Base-by-base conservation (phyloP, 208 protist species). In the Jaenimonas drosophilae region DNA sequence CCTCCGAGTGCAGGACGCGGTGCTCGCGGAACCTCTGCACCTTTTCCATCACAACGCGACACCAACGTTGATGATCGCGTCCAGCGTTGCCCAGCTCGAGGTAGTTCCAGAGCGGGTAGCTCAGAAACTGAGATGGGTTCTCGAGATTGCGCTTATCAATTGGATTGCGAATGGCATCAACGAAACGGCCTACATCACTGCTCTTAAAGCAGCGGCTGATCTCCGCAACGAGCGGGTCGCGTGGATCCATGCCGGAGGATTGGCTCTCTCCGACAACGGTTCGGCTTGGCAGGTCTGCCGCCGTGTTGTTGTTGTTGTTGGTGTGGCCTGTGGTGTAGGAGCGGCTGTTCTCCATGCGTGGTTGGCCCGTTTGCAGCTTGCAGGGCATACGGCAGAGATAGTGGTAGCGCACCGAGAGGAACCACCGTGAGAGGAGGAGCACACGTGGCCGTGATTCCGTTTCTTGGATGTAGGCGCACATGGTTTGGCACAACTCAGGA, bases 401-500 rank as follows among this genome's bases (percentile, higher is more conserved):
- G 31, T 48, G 12, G 42, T 33, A 23, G 5, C 28, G 36, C 20
- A 56, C 26, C 38, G 14, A 11, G 5, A 21, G 21, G 31, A 30
- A 31, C 50, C 50, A 56, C 19, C 36, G 36, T 11, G 26, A 4
- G 20, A 56, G 49, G 28, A 56, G 21, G 21, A 56, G 9, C 19
- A 56, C 33, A 7, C 4, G 9, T 34, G 50, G 37, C 5, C 25
- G 25, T 12, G 34, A 24, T 30, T 56, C 50, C 3, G 24, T 31
- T 7, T 31, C 39, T 24, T 29, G 50, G 7, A 56, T 4, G 29
- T 49, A 37, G 26, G 33, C n/a, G 38, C 33, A 45, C 25, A 56
- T 31, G 24, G n/a, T 17, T 39, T 56, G 50, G 24, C 32, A 40
- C 25, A 56, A 23, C 24, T 48, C 16, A 12, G 14, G 39, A 9